Evolutionary conservation across 345 rosid species (phyloP).

Genomic region (Zanthoxylum bungeanum): DNA sequence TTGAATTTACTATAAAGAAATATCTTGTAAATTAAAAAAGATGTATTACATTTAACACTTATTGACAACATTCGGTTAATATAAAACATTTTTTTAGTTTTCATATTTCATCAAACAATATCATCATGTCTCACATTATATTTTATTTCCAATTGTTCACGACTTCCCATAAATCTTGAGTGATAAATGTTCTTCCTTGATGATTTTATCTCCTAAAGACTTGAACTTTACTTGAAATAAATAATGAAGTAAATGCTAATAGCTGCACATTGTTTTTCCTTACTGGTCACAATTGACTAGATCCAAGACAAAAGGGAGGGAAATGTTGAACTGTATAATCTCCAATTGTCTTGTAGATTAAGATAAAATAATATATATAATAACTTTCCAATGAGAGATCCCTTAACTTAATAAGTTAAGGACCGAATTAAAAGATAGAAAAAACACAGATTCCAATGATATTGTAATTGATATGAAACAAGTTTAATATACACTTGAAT

Average conservation of each 20-base stretch:
- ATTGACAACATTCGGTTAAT: neutral
- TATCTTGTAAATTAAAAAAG: too few relatives aligned
- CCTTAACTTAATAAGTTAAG: too few relatives aligned
- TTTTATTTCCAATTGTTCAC: neutral
- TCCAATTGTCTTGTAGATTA: too few relatives aligned
- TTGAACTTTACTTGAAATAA: neutral
- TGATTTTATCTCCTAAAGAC: neutral
- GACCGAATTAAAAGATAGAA: too few relatives aligned
- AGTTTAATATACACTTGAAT: neutral
- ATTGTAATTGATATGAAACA: too few relatives aligned
- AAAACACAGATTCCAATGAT: too few relatives aligned
- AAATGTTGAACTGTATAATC: too few relatives aligned
- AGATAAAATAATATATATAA: too few relatives aligned
- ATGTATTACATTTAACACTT: neutral
- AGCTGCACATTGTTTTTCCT: neutral
- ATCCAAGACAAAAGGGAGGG: too few relatives aligned
- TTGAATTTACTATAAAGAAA: too few relatives aligned
- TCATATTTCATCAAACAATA: neutral
- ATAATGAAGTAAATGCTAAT: neutral
- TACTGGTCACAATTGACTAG: too few relatives aligned
- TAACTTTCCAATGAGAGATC: too few relatives aligned
- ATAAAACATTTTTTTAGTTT: neutral
- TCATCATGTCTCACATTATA: neutral
- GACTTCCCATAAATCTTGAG: neutral
- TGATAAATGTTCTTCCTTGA: neutral